Evolutionary conservation across 345 rosid genomes (phyloP), one percentile per base, ranked within the genome.

Genomic region (Hypericum androsaemum): DNA sequence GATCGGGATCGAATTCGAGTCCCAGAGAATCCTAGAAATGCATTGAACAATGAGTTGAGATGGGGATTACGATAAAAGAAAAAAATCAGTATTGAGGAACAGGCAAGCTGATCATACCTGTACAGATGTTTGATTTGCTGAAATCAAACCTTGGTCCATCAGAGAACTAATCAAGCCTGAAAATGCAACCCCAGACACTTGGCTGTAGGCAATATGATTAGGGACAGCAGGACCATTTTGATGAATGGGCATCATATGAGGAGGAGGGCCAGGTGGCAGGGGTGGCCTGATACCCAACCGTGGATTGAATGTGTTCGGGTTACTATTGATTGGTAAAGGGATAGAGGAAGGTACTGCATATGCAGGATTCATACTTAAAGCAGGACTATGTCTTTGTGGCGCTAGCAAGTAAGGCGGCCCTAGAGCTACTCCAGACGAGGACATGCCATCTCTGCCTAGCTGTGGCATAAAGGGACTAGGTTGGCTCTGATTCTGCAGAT

Each of bases 101-200:
- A 59, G 57, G 56, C n/a, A 52, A n/a, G 43, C 32, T 22, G 32
- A 22, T 22, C 4, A 22, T 80, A 94, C 99, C 99, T 82, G 90
- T 38, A 55, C 65, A 58, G 83, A 50, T 41, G 80, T 47, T 65
- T 81, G 81, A 35, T 77, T 78, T 61, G 83, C 56, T 22, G 96
- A 80, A 65, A 88, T 86, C 68, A 94, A 65, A 64, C 99, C 99
- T 79, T 84, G 89, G 47, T 92, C 79, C 95, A 94, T 65, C 38
- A 94, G 95, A 53, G 94, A 74, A 64, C 61, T 74, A 63, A 94
- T 73, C 73, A 94, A 74, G 58, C 95, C 95, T 69, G 97, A 78
- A 67, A 77, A 80, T 53, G 81, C 77, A 45, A 66, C 70, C 5
- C 84, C 77, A 28, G 79, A 66, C 47, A 72, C 66, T 67, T 77